Conservation (phyloP, 1,284 basidiomycete genomes). For the Heterobasidion irregulare region DNA sequence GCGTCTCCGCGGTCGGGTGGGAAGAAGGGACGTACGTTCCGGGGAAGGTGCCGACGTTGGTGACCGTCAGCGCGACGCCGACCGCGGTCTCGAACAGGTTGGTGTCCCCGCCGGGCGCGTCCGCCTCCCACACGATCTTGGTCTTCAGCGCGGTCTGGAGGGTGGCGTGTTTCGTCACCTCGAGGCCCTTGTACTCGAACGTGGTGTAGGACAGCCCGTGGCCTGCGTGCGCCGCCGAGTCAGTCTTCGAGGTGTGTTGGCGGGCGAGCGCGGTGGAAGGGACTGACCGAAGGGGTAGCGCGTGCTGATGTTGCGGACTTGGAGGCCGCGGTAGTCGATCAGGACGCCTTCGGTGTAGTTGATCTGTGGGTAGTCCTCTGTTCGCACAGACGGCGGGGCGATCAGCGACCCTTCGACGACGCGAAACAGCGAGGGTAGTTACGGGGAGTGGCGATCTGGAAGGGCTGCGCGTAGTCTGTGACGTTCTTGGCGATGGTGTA, state of each 20-base stretch:
- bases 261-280: neutral
- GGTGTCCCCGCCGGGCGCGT: slow-evolving; percentile 16
- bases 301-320: too few relatives aligned
- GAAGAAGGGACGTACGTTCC: too few relatives aligned
- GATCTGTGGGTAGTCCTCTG: neutral
- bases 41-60: slow-evolving; percentile 18
- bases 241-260: slow-evolving; percentile 28
- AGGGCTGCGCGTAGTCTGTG: slow-evolving; percentile 33
- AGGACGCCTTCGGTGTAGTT: slow-evolving; percentile 21
- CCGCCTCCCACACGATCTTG: neutral
- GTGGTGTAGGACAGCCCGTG: slow-evolving; percentile 49
- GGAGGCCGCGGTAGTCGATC: slow-evolving; percentile 45
- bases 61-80: slow-evolving; percentile 19
- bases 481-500: slow-evolving; percentile 46
- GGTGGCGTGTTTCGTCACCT: slow-evolving; percentile 13
- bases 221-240: slow-evolving; percentile 56
- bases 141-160: slow-evolving; percentile 8
- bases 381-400: slow-evolving; percentile 16
- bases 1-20: slow-evolving; percentile 17
- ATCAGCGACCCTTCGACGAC: slow-evolving; percentile 17
- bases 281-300: neutral
- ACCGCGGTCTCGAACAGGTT: slow-evolving; percentile 3
- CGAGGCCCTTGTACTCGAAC: slow-evolving; percentile 32
- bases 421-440: too few relatives aligned
- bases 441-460: too few relatives aligned